phyloP scores from a whole-genome alignment of 176 grass and related monocot genomes.

The Guadua angustifolia region DNA sequence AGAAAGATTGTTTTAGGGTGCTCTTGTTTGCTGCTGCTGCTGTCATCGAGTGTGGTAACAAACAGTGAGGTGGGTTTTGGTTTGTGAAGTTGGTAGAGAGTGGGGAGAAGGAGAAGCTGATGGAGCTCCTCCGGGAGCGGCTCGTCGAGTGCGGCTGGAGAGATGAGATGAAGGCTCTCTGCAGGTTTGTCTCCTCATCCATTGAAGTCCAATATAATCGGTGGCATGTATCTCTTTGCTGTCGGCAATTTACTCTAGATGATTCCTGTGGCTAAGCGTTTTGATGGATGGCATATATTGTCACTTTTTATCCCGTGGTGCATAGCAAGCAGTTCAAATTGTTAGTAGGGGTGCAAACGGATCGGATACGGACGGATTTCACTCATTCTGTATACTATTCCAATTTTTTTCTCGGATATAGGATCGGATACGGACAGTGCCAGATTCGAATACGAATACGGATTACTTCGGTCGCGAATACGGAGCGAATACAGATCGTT shows the following conservation, averaged over 20 bases:
- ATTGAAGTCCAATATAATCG: constrained; percentile 1
- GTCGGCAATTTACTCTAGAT: neutral
- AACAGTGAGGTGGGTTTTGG: constrained; percentile 35
- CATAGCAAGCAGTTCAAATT: neutral
- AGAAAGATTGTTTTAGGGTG: neutral
- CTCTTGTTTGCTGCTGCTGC: neutral
- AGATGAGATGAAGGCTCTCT: constrained; percentile 96
- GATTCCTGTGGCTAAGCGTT: neutral
- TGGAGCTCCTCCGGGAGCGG: constrained; percentile 95
- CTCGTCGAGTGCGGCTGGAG: constrained; percentile 96
- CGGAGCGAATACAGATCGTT: too few species aligned
- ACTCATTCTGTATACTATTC: too few species aligned
- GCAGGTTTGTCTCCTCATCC: constrained; percentile 67
- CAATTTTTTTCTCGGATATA: too few species aligned
- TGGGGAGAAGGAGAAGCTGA: constrained; percentile 96
- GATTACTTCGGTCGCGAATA: too few species aligned
- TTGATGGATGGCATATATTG: neutral
- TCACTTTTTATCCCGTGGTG: neutral
- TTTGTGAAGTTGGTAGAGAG: constrained; percentile 94
- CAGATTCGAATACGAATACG: too few species aligned
- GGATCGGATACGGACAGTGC: too few species aligned
- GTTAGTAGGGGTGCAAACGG: too few species aligned
- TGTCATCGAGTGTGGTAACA: constrained; percentile 28
- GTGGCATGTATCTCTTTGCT: neutral
- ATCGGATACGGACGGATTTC: too few species aligned